Evolutionary conservation across 176 grass and related monocot species (phyloP), one percentile per base, ranked within the genome.

Genomic region (Raddia distichophylla): DNA sequence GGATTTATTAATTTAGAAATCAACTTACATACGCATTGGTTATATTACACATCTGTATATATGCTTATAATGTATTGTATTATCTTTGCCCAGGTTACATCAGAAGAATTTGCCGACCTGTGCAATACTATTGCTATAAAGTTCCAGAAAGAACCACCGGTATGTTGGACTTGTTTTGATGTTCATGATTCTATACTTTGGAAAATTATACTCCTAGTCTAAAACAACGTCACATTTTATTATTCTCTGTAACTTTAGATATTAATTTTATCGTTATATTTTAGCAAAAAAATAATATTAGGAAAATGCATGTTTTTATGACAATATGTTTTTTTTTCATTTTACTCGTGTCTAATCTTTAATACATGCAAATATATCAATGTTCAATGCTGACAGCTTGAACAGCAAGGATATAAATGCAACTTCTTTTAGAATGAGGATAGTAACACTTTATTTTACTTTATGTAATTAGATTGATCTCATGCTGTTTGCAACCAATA

Each of bases 121-220:
- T 98, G 92, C 90, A 98, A 93, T 90, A 78, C 95, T 32, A 98
- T 98, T 90, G 95, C 88, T 71, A 91, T 95, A 56, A 89, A 89
- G 75, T 98, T 98, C 60, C 95, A 93, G 88, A 98, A 93, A 84
- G 95, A 98, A 85, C 88, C 95, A 82, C 71, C 80, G 33, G 95
- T 98, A 94, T 84, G 92, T 93, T 89, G 40, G 20, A 81, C 67
- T 76, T 76, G 33, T 74, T 74, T 53, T 62, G 34, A 46, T 22
- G 43, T 75, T 62, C 45, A 81, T 77, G 46, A 62, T 80, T 52
- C 3, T 84, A 7, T 86, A 18, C 64, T 77, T 42, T 17, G 55
- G 60, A 86, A 75, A 42, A 57, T 72, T 52, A 14, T 73, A 32
- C 43, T 49, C 17, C 43, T 12, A 69, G 10, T 48, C 4, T 69